These are phyloP conservation scores for Xylaria curta DNA, from an alignment of 495 filamentous ascomycete genomes.

Conservation along the genomic window DNA sequence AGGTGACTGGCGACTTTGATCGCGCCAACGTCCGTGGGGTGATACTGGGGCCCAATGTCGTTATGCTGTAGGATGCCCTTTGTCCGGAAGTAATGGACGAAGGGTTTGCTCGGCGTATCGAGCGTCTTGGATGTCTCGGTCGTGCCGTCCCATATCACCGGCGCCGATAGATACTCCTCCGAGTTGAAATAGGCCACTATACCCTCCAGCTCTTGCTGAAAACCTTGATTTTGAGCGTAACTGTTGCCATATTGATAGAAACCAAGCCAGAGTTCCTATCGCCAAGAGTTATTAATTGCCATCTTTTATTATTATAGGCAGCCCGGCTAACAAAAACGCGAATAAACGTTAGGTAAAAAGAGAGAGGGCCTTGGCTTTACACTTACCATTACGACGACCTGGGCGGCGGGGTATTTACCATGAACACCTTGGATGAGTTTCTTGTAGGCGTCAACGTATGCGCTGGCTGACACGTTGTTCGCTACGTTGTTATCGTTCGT, in stretches of 20 bases:
- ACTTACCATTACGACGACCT: conserved; percentile 67
- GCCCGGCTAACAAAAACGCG: background rate
- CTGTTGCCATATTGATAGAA: conserved; percentile 61
- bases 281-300: background rate
- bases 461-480: conserved; percentile 62
- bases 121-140: conserved; percentile 48
- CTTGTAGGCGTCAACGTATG: conserved; percentile 63
- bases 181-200: conserved; percentile 66
- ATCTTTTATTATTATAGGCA: background rate
- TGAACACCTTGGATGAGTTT: conserved; percentile 68
- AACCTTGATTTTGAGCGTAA: conserved; percentile 59
- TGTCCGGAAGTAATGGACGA: conserved; percentile 73
- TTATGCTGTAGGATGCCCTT: conserved; percentile 73
- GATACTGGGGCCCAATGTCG: conserved; percentile 67
- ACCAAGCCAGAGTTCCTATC: conserved; percentile 66
- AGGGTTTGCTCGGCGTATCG: conserved; percentile 49
- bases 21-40: conserved; percentile 71
- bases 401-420: conserved; percentile 64
- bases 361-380: background rate
- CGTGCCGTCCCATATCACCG: conserved; percentile 50
- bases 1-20: conserved; percentile 72
- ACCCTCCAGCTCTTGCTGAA: conserved; percentile 56
- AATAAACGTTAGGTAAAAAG: too few relatives aligned
- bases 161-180: conserved; percentile 50
- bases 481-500: conserved; percentile 68